These are phyloP conservation scores for Aspergillus tamarii DNA, from an alignment of 2,329 filamentous ascomycete genomes.

Conservation along the genomic window DNA sequence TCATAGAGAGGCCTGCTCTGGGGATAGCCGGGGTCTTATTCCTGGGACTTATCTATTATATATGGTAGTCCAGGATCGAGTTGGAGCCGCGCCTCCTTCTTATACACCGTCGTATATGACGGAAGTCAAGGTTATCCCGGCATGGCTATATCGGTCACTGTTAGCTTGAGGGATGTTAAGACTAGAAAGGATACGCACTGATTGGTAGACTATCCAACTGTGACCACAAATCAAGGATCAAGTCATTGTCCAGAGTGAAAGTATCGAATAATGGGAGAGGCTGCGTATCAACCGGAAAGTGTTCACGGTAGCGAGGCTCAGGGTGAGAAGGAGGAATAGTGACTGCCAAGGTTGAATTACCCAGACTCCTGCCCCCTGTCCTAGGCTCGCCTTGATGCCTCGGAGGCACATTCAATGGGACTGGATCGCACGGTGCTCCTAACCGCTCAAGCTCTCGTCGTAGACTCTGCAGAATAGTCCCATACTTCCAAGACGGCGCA, in stretches of 20 bases:
- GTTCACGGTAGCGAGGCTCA: slow-evolving; percentile 1
- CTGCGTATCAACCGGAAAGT: slow-evolving; percentile 17
- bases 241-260: slow-evolving; percentile 23
- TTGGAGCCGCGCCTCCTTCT: too few relatives aligned
- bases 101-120: too few relatives aligned
- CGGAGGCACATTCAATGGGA: not conserved
- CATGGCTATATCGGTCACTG: not conserved
- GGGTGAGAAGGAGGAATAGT: not conserved
- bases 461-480: slow-evolving; percentile 22
- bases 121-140: not conserved
- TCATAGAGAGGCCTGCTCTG: too few relatives aligned
- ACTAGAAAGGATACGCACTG: slow-evolving; percentile 12
- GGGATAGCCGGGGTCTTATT: too few relatives aligned
- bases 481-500: slow-evolving; percentile 26
- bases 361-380: not conserved
- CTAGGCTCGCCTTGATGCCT: not conserved
- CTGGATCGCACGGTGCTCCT: not conserved
- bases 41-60: too few relatives aligned
- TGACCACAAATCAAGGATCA: slow-evolving; percentile 31
- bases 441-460: slow-evolving; percentile 21
- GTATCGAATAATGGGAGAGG: slow-evolving; percentile 24
- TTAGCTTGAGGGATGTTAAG: not conserved
- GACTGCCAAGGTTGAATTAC: not conserved
- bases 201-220: slow-evolving; percentile 32
- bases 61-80: too few relatives aligned